A percentile compares a stretch with the other conserved stretches of the same genome.
phyloP scores from a whole-genome alignment of 345 rosid genomes.

The Pugionium dolabratum region DNA sequence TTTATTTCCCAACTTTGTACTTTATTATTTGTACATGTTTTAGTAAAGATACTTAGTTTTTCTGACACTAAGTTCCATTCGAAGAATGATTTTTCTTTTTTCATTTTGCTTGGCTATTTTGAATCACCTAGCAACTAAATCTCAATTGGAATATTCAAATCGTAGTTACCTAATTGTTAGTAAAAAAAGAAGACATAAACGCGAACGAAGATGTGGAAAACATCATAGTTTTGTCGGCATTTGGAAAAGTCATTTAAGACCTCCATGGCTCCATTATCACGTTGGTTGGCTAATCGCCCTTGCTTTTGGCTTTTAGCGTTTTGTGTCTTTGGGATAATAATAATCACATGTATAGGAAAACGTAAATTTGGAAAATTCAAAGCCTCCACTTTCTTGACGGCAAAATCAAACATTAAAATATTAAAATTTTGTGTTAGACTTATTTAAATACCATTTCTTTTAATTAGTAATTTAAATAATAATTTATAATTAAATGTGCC shows the following conservation, averaged over 20 bases:
- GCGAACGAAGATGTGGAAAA: slow-evolving; percentile 19
- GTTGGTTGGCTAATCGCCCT: slow-evolving; percentile 10
- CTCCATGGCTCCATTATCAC: not conserved
- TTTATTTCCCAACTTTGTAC: not conserved
- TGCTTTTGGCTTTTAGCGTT: slow-evolving; percentile 14
- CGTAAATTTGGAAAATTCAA: slow-evolving; percentile 3
- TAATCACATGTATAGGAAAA: not conserved
- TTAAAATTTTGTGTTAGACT: too few species aligned
- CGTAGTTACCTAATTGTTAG: slow-evolving; percentile 5
- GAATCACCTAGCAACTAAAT: not conserved
- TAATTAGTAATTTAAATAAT: too few species aligned
- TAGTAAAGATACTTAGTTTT: not conserved
- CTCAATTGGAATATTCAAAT: slow-evolving; percentile 15
- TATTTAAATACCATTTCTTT: too few species aligned
- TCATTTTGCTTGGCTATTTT: too few species aligned
- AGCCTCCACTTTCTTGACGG: not conserved
- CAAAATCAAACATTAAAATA: too few species aligned
- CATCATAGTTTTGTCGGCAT: too few species aligned
- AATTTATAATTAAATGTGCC: too few species aligned
- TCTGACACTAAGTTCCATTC: not conserved
- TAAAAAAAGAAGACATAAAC: slow-evolving; percentile 13
- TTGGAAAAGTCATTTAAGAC: too few species aligned
- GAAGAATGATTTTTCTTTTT: not conserved
- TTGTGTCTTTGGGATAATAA: not conserved
- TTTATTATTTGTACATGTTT: not conserved